These are phyloP conservation scores for Tolypocladium nubicola DNA, from an alignment of 2,329 filamentous ascomycete genomes.

Conservation along the genomic window DNA sequence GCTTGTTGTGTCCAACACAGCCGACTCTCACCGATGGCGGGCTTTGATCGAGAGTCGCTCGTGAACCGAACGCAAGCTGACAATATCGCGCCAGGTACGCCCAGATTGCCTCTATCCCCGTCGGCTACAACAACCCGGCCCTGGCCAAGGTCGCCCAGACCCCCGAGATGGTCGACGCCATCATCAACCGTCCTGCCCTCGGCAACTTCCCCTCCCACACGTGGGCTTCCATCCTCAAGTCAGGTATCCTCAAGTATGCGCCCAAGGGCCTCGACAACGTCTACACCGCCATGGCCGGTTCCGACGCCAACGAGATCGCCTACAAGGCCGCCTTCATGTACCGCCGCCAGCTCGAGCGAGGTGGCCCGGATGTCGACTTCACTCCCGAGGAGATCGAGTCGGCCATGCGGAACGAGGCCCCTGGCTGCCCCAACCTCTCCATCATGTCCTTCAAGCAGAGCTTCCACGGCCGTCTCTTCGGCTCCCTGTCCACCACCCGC, in stretches of 20 bases:
- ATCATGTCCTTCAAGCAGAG: slow-evolving; percentile 82
- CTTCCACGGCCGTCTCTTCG: slow-evolving; percentile 88
- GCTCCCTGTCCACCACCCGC: slow-evolving; percentile 76
- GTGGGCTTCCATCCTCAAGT: slow-evolving; percentile 71
- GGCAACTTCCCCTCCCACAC: slow-evolving; percentile 84
- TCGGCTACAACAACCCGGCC: slow-evolving; percentile 84
- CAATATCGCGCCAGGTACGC: slow-evolving; percentile 49
- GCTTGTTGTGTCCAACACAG: not conserved
- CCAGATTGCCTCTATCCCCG: slow-evolving; percentile 85
- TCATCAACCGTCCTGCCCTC: slow-evolving; percentile 83
- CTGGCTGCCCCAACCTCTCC: slow-evolving; percentile 65
- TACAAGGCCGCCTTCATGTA: slow-evolving; percentile 97
- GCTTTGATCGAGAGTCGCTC: not conserved
- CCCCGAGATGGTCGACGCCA: slow-evolving; percentile 65
- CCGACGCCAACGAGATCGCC: slow-evolving; percentile 87
- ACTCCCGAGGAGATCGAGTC: slow-evolving; percentile 63
- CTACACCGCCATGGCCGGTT: slow-evolving; percentile 82
- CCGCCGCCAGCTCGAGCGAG: slow-evolving; percentile 70
- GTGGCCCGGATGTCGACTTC: slow-evolving; percentile 68
- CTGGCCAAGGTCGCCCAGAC: slow-evolving; percentile 61
- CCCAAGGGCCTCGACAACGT: slow-evolving; percentile 80
- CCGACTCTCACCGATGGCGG: not conserved
- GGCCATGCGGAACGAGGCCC: slow-evolving; percentile 70
- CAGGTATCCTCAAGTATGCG: slow-evolving; percentile 70
- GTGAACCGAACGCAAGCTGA: not conserved